Evolutionary conservation across 2,329 filamentous ascomycete species (phyloP).

Genomic region (Lanzia echinophila): DNA sequence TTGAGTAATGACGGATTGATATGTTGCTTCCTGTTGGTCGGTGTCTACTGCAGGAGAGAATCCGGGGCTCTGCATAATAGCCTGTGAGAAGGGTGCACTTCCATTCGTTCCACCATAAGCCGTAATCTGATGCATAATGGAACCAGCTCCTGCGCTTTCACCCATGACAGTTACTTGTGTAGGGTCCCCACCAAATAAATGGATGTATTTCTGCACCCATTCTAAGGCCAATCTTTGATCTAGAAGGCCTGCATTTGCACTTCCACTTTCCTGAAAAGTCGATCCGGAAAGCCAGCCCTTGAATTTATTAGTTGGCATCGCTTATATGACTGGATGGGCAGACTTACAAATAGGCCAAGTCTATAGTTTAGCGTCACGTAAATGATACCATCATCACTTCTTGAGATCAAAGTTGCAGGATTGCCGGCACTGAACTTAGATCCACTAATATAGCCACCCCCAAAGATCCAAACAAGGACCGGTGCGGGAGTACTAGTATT

Average conservation of each 20-base stretch:
- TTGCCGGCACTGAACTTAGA: constrained; percentile 34
- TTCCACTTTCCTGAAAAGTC: constrained; percentile 37
- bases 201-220: constrained; percentile 50
- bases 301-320: neutral
- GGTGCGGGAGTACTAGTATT: constrained; percentile 13
- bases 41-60: constrained; percentile 10
- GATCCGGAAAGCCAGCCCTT: constrained; percentile 33
- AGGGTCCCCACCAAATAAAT: constrained; percentile 48
- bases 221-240: constrained; percentile 51
- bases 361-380: constrained; percentile 31
- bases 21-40: constrained; percentile 9
- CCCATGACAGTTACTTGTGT: constrained; percentile 44
- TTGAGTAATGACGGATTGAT: constrained; percentile 13
- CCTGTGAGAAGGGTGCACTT: constrained; percentile 37
- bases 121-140: constrained; percentile 50
- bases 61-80: constrained; percentile 28
- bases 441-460: constrained; percentile 39
- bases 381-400: constrained; percentile 32
- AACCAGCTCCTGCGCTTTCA: constrained; percentile 45
- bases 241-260: constrained; percentile 43
- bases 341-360: constrained; percentile 27
- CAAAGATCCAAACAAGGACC: constrained; percentile 20
- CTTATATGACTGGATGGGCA: neutral
- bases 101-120: constrained; percentile 38
- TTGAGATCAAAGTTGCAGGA: constrained; percentile 35